Evolutionary conservation across 192 early-diverging fungal species (phyloP), one percentile per base, ranked within the genome.

Genomic region (Allomyces macrogynus): DNA sequence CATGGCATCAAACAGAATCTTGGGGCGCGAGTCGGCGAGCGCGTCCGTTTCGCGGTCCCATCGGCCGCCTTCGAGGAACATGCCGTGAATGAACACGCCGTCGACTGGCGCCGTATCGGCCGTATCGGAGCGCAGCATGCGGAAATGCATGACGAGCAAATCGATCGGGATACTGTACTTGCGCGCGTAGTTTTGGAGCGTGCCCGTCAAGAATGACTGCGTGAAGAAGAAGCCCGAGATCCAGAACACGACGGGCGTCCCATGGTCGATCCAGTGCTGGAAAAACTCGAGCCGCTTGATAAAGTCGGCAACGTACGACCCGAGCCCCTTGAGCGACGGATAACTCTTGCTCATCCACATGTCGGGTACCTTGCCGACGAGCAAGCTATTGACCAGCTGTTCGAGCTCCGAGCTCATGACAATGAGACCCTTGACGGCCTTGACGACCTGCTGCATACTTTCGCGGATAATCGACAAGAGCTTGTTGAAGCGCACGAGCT

Each of bases 201-300:
- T 25, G 8, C 12, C 80, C 4, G 81, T 84, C 49, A 84, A 80
- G 65, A 84, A 84, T 8, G 82, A 84, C 67, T 82, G 82, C 23
- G 82, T 84, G 64, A 84, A 84, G 66, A 84, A 84, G 71, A 84
- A 84, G 8, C 81, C 82, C 63, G 73, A 74, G 79, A 84, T 79
- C 81, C 81, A 83, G 65, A 83, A 84, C 4, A 84, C 74, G 23
- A 64, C 70, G 16, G 81, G 81, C 22, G 70, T 69, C 5, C 82
- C 82, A 11, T 72, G 64, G 10, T 84, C 81, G 65, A 65, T 75
- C 82, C 82, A 84, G 7, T 64, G 72, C 64, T 77, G 70, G 71
- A 84, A 84, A 62, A 84, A 84, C 63, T 69, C 67, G 27, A 84
- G 71, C 61, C 82, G 62, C 20, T 65, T 42, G 12, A 81, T 75